These are phyloP conservation scores for Jackrogersella minutella DNA, from an alignment of 495 filamentous ascomycete species.

Conservation along the genomic window DNA sequence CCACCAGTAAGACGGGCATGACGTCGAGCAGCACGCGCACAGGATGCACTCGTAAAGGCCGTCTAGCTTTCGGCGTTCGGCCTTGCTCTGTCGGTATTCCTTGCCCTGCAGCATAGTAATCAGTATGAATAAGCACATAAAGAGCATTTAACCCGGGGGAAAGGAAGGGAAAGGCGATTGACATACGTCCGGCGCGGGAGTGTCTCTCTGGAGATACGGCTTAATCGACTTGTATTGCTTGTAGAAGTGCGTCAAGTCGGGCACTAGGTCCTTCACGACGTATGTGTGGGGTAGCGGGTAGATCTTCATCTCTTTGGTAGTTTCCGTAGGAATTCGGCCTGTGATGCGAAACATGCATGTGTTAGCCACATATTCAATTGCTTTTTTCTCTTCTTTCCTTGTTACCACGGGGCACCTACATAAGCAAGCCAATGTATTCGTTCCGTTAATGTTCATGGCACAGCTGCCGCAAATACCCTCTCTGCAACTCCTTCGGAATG, in stretches of 20 bases:
- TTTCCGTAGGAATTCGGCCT: constrained; percentile 95
- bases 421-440: constrained; percentile 95
- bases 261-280: constrained; percentile 98
- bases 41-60: constrained; percentile 99
- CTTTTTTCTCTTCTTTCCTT: neutral
- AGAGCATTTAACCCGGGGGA: neutral
- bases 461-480: constrained; percentile 99
- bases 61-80: constrained; percentile 94
- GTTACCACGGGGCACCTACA: constrained; percentile 68
- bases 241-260: constrained; percentile 98
- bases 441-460: constrained; percentile 99
- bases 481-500: constrained; percentile 92
- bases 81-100: constrained; percentile 88
- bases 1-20: constrained; percentile 99
- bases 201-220: constrained; percentile 92
- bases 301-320: constrained; percentile 83
- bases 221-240: constrained; percentile 99
- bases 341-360: constrained; percentile 12
- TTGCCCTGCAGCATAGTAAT: constrained; percentile 65
- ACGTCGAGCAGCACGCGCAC: constrained; percentile 98
- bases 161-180: neutral
- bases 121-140: constrained; percentile 13
- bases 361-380: constrained; percentile 6
- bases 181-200: constrained; percentile 76
- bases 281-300: constrained; percentile 99